Conservation (phyloP, 495 filamentous ascomycete species). For the Lophiostoma macrostomum region DNA sequence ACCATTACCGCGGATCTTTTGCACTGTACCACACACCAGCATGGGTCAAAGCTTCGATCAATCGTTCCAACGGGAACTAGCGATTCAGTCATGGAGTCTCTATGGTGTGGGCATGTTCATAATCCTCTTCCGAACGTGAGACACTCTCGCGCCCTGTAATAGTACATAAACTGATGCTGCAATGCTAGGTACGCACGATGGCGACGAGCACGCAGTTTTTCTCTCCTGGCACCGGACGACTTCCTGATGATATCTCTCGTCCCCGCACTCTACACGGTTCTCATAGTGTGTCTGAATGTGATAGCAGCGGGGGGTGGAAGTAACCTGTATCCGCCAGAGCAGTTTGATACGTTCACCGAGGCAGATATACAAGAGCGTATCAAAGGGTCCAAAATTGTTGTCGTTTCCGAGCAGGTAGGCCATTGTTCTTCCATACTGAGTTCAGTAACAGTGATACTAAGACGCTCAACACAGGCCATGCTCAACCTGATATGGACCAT, state of each 20-base stretch:
- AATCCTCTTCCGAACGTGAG: constrained; percentile 28
- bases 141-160: background rate
- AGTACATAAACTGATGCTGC: background rate
- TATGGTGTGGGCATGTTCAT: constrained; percentile 29
- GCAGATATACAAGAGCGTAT: constrained; percentile 45
- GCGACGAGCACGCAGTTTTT: constrained; percentile 39
- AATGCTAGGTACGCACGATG: constrained; percentile 48
- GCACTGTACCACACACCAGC: constrained; percentile 1
- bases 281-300: constrained; percentile 52
- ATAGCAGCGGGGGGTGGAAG: constrained; percentile 54
- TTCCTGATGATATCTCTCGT: constrained; percentile 51
- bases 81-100: constrained; percentile 28
- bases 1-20: background rate
- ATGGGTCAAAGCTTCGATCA: constrained; percentile 23
- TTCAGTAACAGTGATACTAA: background rate
- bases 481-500: constrained; percentile 50
- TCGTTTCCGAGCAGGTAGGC: constrained; percentile 51
- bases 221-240: constrained; percentile 50
- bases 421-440: background rate
- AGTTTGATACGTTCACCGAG: constrained; percentile 43
- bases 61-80: constrained; percentile 25
- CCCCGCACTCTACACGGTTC: constrained; percentile 46
- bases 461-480: constrained; percentile 38
- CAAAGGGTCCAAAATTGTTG: constrained; percentile 55
- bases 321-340: constrained; percentile 50